Base-by-base conservation (phyloP, 1,284 basidiomycete species). In the Cryptococcus jaspeensis region DNA sequence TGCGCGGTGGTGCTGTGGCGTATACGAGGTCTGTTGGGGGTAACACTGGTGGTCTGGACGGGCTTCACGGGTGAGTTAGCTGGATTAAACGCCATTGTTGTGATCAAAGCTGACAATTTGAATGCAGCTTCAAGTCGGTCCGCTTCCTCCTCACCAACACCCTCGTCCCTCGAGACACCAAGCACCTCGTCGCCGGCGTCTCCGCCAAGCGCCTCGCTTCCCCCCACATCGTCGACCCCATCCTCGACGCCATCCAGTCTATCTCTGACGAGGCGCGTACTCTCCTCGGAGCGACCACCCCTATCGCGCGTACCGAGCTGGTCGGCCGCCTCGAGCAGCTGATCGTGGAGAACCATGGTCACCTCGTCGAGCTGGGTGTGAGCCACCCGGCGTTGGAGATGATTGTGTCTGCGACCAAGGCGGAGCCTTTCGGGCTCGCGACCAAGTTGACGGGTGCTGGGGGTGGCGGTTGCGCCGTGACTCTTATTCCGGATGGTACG, bases 371-470 rank as follows among this genome's bases (percentile, higher is more conserved):
- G 12, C 82, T 99, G n/a, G 90, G 88, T n/a, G 96, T 99, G 23
- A 92, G 91, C 1, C 96, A 99, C 75, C 85, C 90, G 5, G 80
- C 87, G 1, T 80, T 99, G 50, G 96, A 99, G 76, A 79, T 82
- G 40, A 92, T 98, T 66, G 85, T 87, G 53, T 78, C 81, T 35
- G 85, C 83, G 66, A 92, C 92, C 0, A 78, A 81, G 4, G 80
- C 80, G 15, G 70, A 79, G 60, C 86, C 86, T 7, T 89, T 87
- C 76, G 79, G 79, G 6, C 81, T 99, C 47, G 86, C 87, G 63
- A 97, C 95, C n/a, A 99, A 99, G 81, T 79, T 99, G 53, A 99
- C 96, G 2, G 96, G 96, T 41, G 95, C 96, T 2, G 96, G 96
- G n/a, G 96, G 96, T 28, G 96, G 96, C 16, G 96, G 96, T 16